These are phyloP conservation scores for Aspergillus campestris DNA, from an alignment of 495 filamentous ascomycete genomes.

Conservation along the genomic window DNA sequence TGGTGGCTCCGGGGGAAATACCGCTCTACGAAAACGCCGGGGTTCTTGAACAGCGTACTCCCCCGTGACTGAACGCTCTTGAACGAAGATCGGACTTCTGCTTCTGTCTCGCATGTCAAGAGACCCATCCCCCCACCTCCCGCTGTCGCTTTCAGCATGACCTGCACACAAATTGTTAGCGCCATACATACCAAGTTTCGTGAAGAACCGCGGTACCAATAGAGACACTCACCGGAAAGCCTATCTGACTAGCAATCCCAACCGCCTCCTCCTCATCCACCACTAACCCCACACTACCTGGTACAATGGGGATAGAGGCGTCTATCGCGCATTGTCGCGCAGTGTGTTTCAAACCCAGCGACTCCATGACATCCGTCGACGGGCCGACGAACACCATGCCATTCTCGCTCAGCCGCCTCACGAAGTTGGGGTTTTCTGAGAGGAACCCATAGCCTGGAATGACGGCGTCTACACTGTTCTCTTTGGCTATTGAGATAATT, in stretches of 20 bases:
- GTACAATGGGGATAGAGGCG: conserved; percentile 43
- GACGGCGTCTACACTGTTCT: conserved; percentile 33
- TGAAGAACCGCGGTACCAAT: too few relatives aligned
- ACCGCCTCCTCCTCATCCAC: conserved; percentile 34
- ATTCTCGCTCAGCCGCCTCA: conserved; percentile 29
- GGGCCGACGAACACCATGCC: conserved; percentile 48
- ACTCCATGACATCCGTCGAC: conserved; percentile 37
- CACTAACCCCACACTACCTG: conserved; percentile 40
- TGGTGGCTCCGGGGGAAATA: conserved; percentile 31
- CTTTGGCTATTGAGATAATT: conserved; percentile 39
- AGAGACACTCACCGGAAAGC: too few relatives aligned
- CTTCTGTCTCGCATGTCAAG: conserved; percentile 17
- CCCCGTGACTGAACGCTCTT: conserved; percentile 22
- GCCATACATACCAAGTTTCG: too few relatives aligned
- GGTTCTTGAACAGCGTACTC: conserved; percentile 31
- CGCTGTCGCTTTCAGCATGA: conserved; percentile 50
- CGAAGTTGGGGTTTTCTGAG: conserved; percentile 51
- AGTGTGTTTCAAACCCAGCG: conserved; percentile 49
- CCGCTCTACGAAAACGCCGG: conserved; percentile 32
- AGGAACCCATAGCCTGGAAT: conserved; percentile 53
- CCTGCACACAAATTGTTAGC: too few relatives aligned
- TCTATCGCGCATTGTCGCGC: conserved; percentile 39
- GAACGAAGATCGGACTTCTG: conserved; percentile 25
- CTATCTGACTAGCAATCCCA: conserved; percentile 28
- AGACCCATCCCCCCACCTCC: conserved; percentile 53